Base-by-base conservation (phyloP, 805 yeast genomes). In the Saccharomyces eubayanus region DNA sequence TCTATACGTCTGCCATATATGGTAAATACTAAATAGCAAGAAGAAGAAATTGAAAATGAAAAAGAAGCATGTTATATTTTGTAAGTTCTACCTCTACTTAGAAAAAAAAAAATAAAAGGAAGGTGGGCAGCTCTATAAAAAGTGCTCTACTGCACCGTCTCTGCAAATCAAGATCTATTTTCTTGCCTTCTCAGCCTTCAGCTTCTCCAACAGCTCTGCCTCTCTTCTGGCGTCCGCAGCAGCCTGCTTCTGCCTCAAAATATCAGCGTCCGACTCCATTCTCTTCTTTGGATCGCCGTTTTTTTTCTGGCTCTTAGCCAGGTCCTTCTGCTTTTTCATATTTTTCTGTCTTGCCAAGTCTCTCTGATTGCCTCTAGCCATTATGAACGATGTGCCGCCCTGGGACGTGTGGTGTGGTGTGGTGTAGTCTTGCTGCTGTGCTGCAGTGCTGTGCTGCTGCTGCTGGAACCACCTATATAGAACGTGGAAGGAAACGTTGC, bases 351-450 rank as follows among this genome's bases (percentile, higher is more conserved):
- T 81, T 31, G 97, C 97, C 62, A 87, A 79, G 45, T 92, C 99
- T 71, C 99, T 81, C 73, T 94, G 98, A 71, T 92, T 94, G 31
- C 99, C 99, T 76, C 99, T 81, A 51, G 96, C 85, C 97, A 92
- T 91, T 31, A 8, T 45, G 5, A 16, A 36, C 10, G 43, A 10
- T 36, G 43, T 36, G 20, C 20, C 43, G 24, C 20, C 43, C 21
- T 16, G 43, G 21, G 43, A 36, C 43, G 43, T 36, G 9, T 16
- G 6, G 16, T 36, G 43, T 3, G 5, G 21, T 11, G 16, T 1
- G 10, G 24, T 36, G 43, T 16, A 6, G 43, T 36, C 9, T 16
- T 36, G 11, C 6, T 16, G 24, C 10, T 16, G 21, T 36, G 43
- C 24, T 6, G 3, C 4, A n/a, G n/a, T 16, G 43, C 43, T 36